Percentiles rank a stretch among this genome's conserved stretches.
phyloP scores from a whole-genome alignment of 768 basidiomycete species.

The Collybia mongolica region DNA sequence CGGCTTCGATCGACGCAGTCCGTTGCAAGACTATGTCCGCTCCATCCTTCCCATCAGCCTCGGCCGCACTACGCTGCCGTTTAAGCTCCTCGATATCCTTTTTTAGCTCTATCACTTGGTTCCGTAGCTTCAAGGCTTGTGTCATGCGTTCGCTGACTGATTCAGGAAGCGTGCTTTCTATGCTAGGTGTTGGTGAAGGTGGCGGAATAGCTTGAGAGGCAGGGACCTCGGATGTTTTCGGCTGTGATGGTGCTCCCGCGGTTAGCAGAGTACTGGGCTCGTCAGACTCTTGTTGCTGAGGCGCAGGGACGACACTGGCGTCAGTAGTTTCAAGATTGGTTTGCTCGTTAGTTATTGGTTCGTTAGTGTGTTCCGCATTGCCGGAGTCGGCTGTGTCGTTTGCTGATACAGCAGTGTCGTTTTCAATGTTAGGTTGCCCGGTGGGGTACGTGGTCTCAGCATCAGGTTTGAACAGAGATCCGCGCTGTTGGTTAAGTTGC shows the following conservation, averaged over 20 bases:
- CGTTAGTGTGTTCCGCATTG: background rate
- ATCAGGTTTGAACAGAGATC: background rate
- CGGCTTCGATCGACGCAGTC: slow-evolving; percentile 1
- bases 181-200: background rate
- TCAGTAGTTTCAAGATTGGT: background rate
- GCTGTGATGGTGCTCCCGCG: too few species aligned
- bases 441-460: background rate
- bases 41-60: background rate
- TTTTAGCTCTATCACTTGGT: background rate
- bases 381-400: background rate
- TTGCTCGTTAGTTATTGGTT: background rate
- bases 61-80: background rate
- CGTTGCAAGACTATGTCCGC: background rate
- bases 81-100: slow-evolving; percentile 2
- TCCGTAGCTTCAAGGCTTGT: slow-evolving; percentile 9
- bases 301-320: background rate
- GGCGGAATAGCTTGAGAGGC: background rate
- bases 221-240: too few species aligned
- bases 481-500: slow-evolving; percentile 1
- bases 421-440: background rate
- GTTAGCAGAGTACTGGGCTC: too few species aligned
- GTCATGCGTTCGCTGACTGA: slow-evolving; percentile 2
- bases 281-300: background rate
- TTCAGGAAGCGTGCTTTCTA: slow-evolving; percentile 8
- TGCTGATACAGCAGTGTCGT: too few species aligned